Percentiles rank a stretch among this genome's conserved stretches.
These are phyloP conservation scores for Mycena chlorophos DNA, from an alignment of 768 basidiomycete species.

Conservation along the genomic window DNA sequence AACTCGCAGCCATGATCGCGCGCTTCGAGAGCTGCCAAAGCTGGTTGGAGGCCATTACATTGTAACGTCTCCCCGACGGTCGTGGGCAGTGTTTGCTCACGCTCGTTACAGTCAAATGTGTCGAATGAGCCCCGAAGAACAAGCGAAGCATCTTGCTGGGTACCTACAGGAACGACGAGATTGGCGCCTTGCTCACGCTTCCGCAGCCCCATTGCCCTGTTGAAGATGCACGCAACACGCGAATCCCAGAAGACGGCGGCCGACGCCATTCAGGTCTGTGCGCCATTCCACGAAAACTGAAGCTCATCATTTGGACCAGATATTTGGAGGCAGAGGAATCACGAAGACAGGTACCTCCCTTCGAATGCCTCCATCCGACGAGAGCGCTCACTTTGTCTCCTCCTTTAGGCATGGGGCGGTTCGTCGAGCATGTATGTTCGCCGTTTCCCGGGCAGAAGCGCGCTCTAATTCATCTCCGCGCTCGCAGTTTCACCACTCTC, in stretches of 20 bases:
- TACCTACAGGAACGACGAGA: constrained; percentile 27
- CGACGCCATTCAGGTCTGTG: constrained; percentile 62
- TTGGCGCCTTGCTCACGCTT: not conserved
- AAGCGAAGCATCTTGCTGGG: constrained; percentile 75
- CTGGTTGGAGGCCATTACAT: constrained; percentile 81
- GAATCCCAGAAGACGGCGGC: constrained; percentile 65
- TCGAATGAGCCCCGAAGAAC: constrained; percentile 81
- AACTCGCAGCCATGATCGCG: constrained; percentile 80
- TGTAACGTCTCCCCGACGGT: not conserved
- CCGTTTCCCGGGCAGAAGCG: constrained; percentile 25
- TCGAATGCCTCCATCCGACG: not conserved
- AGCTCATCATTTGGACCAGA: constrained; percentile 31
- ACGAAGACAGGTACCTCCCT: constrained; percentile 66
- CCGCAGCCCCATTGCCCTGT: constrained; percentile 61
- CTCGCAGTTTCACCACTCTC: constrained; percentile 59
- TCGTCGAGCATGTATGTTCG: constrained; percentile 61
- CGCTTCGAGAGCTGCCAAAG: constrained; percentile 67
- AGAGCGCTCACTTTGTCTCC: constrained; percentile 13
- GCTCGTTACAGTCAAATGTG: constrained; percentile 71
- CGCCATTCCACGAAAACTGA: not conserved
- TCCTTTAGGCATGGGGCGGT: constrained; percentile 60
- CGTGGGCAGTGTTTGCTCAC: not conserved
- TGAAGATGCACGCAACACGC: constrained; percentile 69
- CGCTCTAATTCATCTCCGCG: not conserved
- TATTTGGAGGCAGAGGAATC: constrained; percentile 87